phyloP scores from a whole-genome alignment of 192 early-diverging fungal species.

The Coemansia sp. region DNA sequence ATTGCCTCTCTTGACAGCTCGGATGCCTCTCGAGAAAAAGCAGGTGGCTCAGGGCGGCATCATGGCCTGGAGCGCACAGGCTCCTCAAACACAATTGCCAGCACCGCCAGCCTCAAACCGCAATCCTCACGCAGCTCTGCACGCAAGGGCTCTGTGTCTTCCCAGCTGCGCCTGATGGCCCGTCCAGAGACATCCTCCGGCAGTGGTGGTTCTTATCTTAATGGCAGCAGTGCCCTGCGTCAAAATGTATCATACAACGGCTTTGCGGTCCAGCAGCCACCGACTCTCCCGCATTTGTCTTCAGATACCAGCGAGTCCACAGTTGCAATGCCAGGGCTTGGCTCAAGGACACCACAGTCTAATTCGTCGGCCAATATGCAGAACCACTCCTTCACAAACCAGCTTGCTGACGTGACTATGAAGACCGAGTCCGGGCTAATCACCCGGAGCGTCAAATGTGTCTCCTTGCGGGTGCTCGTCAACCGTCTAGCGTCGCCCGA shows the following conservation, averaged over 20 bases:
- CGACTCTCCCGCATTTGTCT: constrained; percentile 14
- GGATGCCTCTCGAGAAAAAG: constrained; percentile 1
- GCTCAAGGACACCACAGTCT: not conserved
- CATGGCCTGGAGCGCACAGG: constrained; percentile 33
- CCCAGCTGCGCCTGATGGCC: constrained; percentile 48
- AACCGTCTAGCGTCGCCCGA: constrained; percentile 55
- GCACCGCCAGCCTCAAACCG: constrained; percentile 10
- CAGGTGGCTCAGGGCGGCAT: not conserved
- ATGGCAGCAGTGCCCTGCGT: constrained; percentile 4
- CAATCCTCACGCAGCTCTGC: constrained; percentile 10
- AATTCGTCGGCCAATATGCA: constrained; percentile 15
- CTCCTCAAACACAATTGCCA: constrained; percentile 25
- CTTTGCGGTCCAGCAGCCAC: constrained; percentile 7
- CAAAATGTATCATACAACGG: constrained; percentile 25
- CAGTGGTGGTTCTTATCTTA: not conserved
- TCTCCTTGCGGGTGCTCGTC: constrained; percentile 52
- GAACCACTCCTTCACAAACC: constrained; percentile 21
- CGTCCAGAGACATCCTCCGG: constrained; percentile 25
- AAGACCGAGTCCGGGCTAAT: constrained; percentile 46
- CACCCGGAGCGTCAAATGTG: constrained; percentile 49
- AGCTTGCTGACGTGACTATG: constrained; percentile 51
- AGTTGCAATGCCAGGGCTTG: not conserved
- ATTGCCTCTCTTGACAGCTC: constrained; percentile 20
- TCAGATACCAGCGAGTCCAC: constrained; percentile 35
- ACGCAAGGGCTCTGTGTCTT: constrained; percentile 50